Evolutionary conservation across 2,329 filamentous ascomycete genomes (phyloP).

Genomic region (Phialemoniopsis sp.): DNA sequence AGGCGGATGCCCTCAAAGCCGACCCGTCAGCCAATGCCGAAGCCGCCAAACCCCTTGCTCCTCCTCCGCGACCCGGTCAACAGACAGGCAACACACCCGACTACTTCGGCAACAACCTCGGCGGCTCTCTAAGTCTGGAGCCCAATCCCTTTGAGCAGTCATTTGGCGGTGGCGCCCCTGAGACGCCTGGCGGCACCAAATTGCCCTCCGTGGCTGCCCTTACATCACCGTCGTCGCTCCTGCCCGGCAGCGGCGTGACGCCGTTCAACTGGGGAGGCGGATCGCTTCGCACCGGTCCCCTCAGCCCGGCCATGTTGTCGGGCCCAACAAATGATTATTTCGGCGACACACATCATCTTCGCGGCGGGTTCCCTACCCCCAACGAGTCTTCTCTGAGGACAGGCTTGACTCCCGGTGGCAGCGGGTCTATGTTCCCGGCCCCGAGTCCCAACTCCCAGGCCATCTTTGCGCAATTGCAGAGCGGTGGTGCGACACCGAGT

Average conservation of each 20-base stretch:
- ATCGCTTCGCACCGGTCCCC: slow-evolving; percentile 83
- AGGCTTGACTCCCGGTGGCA: slow-evolving; percentile 88
- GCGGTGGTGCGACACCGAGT: slow-evolving; percentile 79
- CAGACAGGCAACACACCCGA: slow-evolving; percentile 54
- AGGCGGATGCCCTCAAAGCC: slow-evolving; percentile 41
- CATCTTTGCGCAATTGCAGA: slow-evolving; percentile 73
- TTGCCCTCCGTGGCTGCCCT: slow-evolving; percentile 86
- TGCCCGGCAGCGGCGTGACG: slow-evolving; percentile 68
- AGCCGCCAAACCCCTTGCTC: slow-evolving; percentile 61
- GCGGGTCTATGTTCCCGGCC: slow-evolving; percentile 95
- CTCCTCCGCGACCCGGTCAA: slow-evolving; percentile 62
- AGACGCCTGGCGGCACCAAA: slow-evolving; percentile 79
- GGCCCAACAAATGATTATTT: slow-evolving; percentile 87
- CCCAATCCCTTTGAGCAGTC: slow-evolving; percentile 97
- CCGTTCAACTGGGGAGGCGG: slow-evolving; percentile 77
- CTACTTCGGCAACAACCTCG: slow-evolving; percentile 60
- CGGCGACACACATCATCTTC: slow-evolving; percentile 70
- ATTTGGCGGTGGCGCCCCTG: slow-evolving; percentile 64
- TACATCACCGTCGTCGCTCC: slow-evolving; percentile 81
- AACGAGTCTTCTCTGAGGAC: slow-evolving; percentile 94
- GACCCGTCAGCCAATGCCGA: slow-evolving; percentile 53
- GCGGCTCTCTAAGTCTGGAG: slow-evolving; percentile 65
- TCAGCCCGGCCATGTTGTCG: slow-evolving; percentile 96
- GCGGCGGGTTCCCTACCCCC: slow-evolving; percentile 85
- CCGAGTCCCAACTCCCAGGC: slow-evolving; percentile 84